Evolutionary conservation across 768 basidiomycete genomes (phyloP), one percentile per base, ranked within the genome.

Genomic region (Strobilomyces echinocephalus): DNA sequence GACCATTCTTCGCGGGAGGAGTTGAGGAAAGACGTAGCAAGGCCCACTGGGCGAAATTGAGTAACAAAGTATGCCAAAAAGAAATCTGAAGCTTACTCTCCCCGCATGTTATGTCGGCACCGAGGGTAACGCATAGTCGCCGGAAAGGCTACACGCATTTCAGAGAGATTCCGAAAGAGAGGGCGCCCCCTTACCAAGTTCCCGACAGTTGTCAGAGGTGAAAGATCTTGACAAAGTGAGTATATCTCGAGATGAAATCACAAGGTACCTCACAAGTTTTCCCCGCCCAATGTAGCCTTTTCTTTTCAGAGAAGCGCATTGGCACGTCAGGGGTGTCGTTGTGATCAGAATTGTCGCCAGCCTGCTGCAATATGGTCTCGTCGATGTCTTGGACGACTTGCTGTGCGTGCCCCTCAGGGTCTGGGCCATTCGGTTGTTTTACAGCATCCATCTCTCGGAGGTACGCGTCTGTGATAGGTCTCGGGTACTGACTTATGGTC

Each of bases 1-100:
- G 92, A 93, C 93, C 94, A 98, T 71, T 99, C 95, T 63, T 93
- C 91, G 54, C 87, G 88, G 10, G 91, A 92, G 4, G 91, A 95
- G 10, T 77, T 72, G 20, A 97, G 79, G 68, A 98, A 91, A 3
- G 95, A 95, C 40, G 81, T 84, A 5, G 93, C 87, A n/a, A 99
- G 80, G 5, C 91, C 94, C 95, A 97, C 88, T 89, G 41, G 41
- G 43, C 24, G 30, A 18, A 28, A 12, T 4, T 4, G 36, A 26
- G 24, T 50, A 43, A 52, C 34, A 14, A 43, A 31, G n/a, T 8
- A 20, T 0, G 46, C 28, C 26, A 16, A 51, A 35, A 8, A 53
- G 12, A 34, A 5, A 31, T 18, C 3, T 21, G 18, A 20, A 6
- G 9, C 36, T 50, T 62, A 89, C 88, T 97, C 71, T 97, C 95